phyloP scores from a whole-genome alignment of 805 yeast species.

The Saturnispora ahearnii region DNA sequence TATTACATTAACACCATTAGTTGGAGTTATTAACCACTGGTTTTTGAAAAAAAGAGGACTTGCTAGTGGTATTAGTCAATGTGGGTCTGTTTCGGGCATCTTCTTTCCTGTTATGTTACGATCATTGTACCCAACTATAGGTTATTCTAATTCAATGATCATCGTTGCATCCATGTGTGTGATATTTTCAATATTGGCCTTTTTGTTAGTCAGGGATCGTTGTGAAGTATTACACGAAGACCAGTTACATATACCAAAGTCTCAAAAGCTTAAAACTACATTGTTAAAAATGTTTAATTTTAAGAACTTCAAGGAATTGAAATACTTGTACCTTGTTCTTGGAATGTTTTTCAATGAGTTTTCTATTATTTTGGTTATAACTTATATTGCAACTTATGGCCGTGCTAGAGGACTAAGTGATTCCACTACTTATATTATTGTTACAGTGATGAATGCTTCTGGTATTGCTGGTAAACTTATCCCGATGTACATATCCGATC shows the following conservation, averaged over 20 bases:
- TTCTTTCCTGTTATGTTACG: conserved; percentile 46
- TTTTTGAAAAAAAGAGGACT: conserved; percentile 50
- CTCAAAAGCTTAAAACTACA: conserved; percentile 9
- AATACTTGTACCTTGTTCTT: conserved; percentile 31
- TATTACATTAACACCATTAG: conserved; percentile 49
- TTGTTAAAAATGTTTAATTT: conserved; percentile 31
- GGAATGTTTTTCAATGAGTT: conserved; percentile 40
- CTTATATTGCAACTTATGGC: conserved; percentile 48
- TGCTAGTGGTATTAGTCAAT: conserved; percentile 42
- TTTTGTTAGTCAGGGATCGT: conserved; percentile 36
- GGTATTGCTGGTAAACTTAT: conserved; percentile 32
- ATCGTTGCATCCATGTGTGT: conserved; percentile 41
- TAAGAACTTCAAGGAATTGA: conserved; percentile 31
- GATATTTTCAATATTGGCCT: conserved; percentile 29
- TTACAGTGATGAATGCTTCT: conserved; percentile 39
- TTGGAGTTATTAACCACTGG: conserved; percentile 62
- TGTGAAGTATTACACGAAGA: conserved; percentile 21
- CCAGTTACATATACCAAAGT: conserved; percentile 15
- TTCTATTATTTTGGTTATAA: conserved; percentile 38
- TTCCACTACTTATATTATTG: conserved; percentile 36
- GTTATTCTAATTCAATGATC: conserved; percentile 48
- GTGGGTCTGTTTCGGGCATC: conserved; percentile 47
- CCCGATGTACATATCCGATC: conserved; percentile 26
- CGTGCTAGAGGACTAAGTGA: conserved; percentile 37
- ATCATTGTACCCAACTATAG: conserved; percentile 38